These are phyloP conservation scores for Novakomyces olei DNA, from an alignment of 805 yeast species.

Conservation along the genomic window DNA sequence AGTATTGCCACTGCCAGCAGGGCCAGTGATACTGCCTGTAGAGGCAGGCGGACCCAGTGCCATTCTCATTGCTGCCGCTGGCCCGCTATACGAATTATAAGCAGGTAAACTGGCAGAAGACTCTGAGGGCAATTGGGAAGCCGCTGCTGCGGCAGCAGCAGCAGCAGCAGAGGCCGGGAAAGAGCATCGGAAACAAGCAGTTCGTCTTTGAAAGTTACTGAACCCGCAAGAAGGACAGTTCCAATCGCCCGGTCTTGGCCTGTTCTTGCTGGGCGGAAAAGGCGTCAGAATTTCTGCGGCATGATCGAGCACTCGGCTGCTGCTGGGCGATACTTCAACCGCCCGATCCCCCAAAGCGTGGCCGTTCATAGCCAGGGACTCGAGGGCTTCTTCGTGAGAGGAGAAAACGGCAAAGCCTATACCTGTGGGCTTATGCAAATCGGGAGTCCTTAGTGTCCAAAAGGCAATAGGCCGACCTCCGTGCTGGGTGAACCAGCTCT, in stretches of 20 bases:
- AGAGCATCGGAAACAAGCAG: slow-evolving; percentile 82
- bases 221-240: slow-evolving; percentile 93
- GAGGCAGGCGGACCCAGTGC: too few species aligned
- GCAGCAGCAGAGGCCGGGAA: slow-evolving; percentile 57
- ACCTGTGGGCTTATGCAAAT: slow-evolving; percentile 27
- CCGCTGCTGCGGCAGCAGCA: slow-evolving; percentile 24
- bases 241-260: slow-evolving; percentile 96
- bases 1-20: too few species aligned
- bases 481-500: slow-evolving; percentile 72
- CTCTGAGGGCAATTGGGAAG: slow-evolving; percentile 3
- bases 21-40: too few species aligned
- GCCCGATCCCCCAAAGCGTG: slow-evolving; percentile 47
- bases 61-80: too few species aligned
- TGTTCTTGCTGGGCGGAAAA: slow-evolving; percentile 64
- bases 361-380: slow-evolving; percentile 60
- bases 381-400: slow-evolving; percentile 68
- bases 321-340: slow-evolving; percentile 73
- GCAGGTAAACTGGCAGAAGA: neutral
- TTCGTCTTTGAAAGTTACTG: slow-evolving; percentile 79
- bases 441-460: slow-evolving; percentile 61
- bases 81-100: neutral
- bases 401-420: slow-evolving; percentile 73
- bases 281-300: slow-evolving; percentile 67
- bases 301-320: slow-evolving; percentile 50
- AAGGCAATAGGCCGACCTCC: slow-evolving; percentile 75